Base-by-base conservation (phyloP, 2,329 filamentous ascomycete species). In the Raffaelea arxii region DNA sequence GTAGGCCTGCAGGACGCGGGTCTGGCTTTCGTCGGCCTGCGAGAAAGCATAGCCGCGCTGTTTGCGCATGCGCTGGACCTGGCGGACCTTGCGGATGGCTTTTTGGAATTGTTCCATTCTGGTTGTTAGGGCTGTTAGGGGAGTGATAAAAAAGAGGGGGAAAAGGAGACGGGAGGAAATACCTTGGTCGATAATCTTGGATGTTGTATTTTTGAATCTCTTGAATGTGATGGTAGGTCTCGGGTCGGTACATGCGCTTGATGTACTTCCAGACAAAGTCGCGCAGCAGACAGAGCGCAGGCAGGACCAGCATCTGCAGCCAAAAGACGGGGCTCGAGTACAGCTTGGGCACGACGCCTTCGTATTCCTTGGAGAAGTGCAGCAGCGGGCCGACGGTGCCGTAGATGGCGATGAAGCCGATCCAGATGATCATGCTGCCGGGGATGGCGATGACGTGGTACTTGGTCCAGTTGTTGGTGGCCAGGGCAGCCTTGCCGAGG, bases 151-250 rank as follows among this genome's bases (percentile, higher is more conserved):
- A 38, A 35, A 37, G 23, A 14, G 18, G 23, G 6, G 43, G 43
- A 44, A 24, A 35, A 32, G n/a, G 7, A 46, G 32, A 21, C 16
- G 42, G 14, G 14, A 39, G 12, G 30, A 41, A 41, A 50, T 77
- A 90, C 86, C 92, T 82, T 51, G 92, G 92, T 60, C 92, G 77
- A 67, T 98, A 98, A 69, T 98, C 92, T 69, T 98, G 92, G 50
- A 98, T 95, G 59, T 98, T 98, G 70, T 97, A 98, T 69, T 98
- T 98, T 66, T 98, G 92, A 56, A 98, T 98, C 70, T 98, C 92
- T 66, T 98, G 92, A 53, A 98, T 92, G 64, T 98, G 92, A 58
- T 98, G 92, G 60, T 98, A 98, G 38, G 87, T 82, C 67, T 96
- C 86, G 21, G 92, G 92, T 56, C 82, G 84, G 69, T 97, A 98